These are phyloP conservation scores for Agaricus blazei DNA, from an alignment of 768 basidiomycete genomes.

Conservation along the genomic window DNA sequence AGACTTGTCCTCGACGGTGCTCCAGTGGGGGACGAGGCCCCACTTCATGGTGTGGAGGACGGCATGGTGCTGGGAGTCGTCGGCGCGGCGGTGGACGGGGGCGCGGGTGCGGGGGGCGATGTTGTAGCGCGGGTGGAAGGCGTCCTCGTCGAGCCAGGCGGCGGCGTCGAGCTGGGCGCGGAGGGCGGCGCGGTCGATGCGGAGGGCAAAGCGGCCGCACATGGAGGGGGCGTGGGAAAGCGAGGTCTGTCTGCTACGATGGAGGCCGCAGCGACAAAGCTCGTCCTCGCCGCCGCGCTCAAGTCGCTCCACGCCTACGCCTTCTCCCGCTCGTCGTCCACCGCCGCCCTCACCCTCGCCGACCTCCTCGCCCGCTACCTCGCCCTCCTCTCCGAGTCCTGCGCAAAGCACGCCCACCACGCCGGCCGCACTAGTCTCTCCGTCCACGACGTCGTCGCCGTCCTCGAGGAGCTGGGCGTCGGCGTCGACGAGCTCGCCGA, in stretches of 20 bases:
- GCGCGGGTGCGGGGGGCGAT: constrained; percentile 78
- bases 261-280: constrained; percentile 51
- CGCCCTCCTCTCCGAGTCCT: constrained; percentile 56
- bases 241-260: constrained; percentile 22
- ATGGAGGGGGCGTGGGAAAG: constrained; percentile 30
- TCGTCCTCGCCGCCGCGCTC: constrained; percentile 63
- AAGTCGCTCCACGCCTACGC: constrained; percentile 72
- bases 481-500: constrained; percentile 64
- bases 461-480: constrained; percentile 73
- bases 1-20: constrained; percentile 62
- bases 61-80: constrained; percentile 22
- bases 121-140: constrained; percentile 69
- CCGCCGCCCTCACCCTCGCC: constrained; percentile 65
- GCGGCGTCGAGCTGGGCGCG: constrained; percentile 35
- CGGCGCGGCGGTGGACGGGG: constrained; percentile 60
- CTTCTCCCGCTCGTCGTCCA: constrained; percentile 72
- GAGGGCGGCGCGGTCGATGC: constrained; percentile 26
- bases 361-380: constrained; percentile 77
- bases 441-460: constrained; percentile 55
- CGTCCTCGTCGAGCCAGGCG: constrained; percentile 58
- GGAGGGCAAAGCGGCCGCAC: constrained; percentile 63
- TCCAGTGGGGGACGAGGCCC: constrained; percentile 87
- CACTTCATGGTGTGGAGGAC: constrained; percentile 84
- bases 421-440: constrained; percentile 60
- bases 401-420: constrained; percentile 70